Evolutionary conservation across 495 filamentous ascomycete genomes (phyloP).

Genomic region (Cercophora scortea): DNA sequence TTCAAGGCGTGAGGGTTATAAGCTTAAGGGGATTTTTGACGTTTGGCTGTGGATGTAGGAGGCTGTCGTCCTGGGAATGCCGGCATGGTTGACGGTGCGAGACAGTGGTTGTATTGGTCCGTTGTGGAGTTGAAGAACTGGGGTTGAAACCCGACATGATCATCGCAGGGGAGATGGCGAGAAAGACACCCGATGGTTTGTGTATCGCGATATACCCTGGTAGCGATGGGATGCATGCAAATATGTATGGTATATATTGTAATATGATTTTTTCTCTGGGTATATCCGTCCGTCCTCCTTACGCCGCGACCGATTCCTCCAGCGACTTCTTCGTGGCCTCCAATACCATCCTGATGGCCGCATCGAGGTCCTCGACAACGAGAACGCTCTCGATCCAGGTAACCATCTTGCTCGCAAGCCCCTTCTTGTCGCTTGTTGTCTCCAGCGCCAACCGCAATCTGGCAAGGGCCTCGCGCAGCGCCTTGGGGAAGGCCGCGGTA

Average conservation of each 20-base stretch:
- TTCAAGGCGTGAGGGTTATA: too few relatives aligned
- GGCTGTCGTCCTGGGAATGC: too few relatives aligned
- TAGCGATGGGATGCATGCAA: too few relatives aligned
- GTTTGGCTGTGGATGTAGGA: too few relatives aligned
- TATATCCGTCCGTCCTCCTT: conserved; percentile 15
- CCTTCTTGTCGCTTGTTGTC: conserved; percentile 31
- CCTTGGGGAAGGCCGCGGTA: conserved; percentile 65
- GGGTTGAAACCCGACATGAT: too few relatives aligned
- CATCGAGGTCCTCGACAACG: conserved; percentile 52
- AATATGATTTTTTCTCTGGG: background rate
- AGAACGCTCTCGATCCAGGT: conserved; percentile 53
- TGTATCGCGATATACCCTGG: too few relatives aligned
- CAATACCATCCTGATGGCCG: conserved; percentile 57
- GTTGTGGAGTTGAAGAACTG: too few relatives aligned
- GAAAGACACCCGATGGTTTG: too few relatives aligned
- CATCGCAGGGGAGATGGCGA: too few relatives aligned
- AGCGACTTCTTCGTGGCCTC: conserved; percentile 41
- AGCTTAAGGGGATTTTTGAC: too few relatives aligned
- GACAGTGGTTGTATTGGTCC: too few relatives aligned
- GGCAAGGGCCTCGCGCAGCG: conserved; percentile 55
- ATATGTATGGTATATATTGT: background rate
- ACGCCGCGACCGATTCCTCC: conserved; percentile 6
- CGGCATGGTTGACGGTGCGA: too few relatives aligned
- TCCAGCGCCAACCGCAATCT: conserved; percentile 43
- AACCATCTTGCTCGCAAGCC: conserved; percentile 47